These are phyloP conservation scores for Linnemannia schmuckeri DNA, from an alignment of 192 early-diverging fungal genomes.

Conservation along the genomic window DNA sequence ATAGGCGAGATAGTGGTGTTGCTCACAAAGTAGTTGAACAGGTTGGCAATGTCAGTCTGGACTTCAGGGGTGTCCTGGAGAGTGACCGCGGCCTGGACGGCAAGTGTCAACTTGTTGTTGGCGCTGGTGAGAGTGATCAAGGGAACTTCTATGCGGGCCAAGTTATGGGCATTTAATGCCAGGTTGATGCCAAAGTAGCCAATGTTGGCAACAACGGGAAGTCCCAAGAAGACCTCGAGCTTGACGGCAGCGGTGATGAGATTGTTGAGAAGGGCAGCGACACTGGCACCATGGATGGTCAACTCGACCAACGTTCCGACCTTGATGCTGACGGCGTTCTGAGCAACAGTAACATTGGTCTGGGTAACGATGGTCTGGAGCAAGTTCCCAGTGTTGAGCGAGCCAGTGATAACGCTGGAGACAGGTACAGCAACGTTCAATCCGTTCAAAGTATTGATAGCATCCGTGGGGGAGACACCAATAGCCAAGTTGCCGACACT, in stretches of 20 bases:
- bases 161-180: constrained; percentile 6
- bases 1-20: constrained; percentile 18
- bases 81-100: constrained; percentile 24
- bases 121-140: constrained; percentile 24
- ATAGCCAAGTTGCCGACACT: constrained; percentile 21
- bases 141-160: constrained; percentile 25
- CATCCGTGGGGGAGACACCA: constrained; percentile 24
- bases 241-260: constrained; percentile 16
- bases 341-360: constrained; percentile 17
- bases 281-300: constrained; percentile 24
- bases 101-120: constrained; percentile 24
- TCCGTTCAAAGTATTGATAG: constrained; percentile 20
- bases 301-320: constrained; percentile 17
- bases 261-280: constrained; percentile 21
- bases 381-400: constrained; percentile 17
- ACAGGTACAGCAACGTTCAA: constrained; percentile 9
- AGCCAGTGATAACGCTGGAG: constrained; percentile 20
- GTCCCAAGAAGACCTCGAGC: constrained; percentile 26
- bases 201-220: constrained; percentile 25
- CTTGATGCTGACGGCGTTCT: constrained; percentile 17
- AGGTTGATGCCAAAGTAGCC: constrained; percentile 29
- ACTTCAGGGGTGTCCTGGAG: constrained; percentile 22
- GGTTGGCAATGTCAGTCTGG: constrained; percentile 11
- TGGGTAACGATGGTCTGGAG: constrained; percentile 10
- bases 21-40: constrained; percentile 14